phyloP scores from a whole-genome alignment of 2,329 filamentous ascomycete genomes.

The Nannizziopsis arthrosporioides region DNA sequence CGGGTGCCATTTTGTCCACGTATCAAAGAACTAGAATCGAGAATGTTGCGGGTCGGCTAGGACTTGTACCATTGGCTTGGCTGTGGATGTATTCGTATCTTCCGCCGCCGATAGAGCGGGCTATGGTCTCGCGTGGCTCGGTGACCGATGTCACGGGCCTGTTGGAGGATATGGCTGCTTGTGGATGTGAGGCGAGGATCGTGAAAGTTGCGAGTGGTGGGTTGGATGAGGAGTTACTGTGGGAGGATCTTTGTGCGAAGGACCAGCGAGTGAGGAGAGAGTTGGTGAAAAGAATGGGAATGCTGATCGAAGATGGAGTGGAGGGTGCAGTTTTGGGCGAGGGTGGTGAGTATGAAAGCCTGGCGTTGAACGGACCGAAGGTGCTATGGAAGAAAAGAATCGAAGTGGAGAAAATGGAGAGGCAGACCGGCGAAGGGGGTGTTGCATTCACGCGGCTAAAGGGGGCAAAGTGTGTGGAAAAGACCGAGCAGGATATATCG shows the following conservation, averaged over 20 bases:
- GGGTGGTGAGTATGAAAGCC: constrained; percentile 90
- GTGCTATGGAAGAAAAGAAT: constrained; percentile 63
- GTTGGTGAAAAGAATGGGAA: constrained; percentile 38
- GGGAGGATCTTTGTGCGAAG: constrained; percentile 56
- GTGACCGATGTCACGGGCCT: constrained; percentile 36
- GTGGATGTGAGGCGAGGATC: constrained; percentile 74
- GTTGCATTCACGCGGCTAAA: constrained; percentile 58
- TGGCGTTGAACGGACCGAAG: constrained; percentile 69
- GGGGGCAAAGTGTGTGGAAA: constrained; percentile 44
- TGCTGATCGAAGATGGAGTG: constrained; percentile 51
- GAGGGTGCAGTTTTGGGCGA: constrained; percentile 72
- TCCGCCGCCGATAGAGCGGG: constrained; percentile 37
- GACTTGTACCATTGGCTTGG: constrained; percentile 69
- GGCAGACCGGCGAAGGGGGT: constrained; percentile 59
- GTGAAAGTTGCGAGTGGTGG: constrained; percentile 92
- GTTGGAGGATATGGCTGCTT: constrained; percentile 66
- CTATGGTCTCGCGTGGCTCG: constrained; percentile 13
- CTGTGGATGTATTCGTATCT: constrained; percentile 83
- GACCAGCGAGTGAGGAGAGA: constrained; percentile 37
- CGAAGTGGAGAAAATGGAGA: constrained; percentile 45
- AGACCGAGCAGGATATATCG: constrained; percentile 22
- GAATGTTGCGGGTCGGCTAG: constrained; percentile 74
- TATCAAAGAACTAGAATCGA: constrained; percentile 96
- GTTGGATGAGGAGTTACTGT: constrained; percentile 67
- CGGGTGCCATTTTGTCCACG: constrained; percentile 84